These are phyloP conservation scores for Jackrogersella multiformis DNA, from an alignment of 495 filamentous ascomycete species.

Conservation along the genomic window DNA sequence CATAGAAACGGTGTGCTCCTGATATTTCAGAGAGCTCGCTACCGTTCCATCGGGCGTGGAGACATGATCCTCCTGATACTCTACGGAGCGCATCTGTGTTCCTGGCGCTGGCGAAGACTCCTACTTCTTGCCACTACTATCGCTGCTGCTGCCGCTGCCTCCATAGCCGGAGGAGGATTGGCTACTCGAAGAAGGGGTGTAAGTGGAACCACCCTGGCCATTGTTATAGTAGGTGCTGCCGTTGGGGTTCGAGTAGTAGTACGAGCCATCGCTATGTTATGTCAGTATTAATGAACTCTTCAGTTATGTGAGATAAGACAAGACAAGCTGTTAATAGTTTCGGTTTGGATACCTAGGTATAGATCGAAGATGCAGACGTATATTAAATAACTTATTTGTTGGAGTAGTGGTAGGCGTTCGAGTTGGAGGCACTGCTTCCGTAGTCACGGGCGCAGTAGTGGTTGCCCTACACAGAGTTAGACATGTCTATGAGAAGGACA, in stretches of 20 bases:
- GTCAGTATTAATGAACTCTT: background rate
- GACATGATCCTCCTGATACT: background rate
- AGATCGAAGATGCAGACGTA: background rate
- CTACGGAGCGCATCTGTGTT: background rate
- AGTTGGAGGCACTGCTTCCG: constrained; percentile 53
- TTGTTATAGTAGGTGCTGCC: constrained; percentile 59
- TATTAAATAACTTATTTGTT: constrained; percentile 52
- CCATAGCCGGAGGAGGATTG: constrained; percentile 37
- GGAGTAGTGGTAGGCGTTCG: constrained; percentile 67
- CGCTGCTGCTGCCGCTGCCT: constrained; percentile 18
- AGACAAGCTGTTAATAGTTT: background rate
- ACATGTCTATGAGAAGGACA: no score
- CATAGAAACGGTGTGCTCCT: background rate
- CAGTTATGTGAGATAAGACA: background rate
- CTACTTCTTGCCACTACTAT: constrained; percentile 23
- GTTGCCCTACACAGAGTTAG: constrained; percentile 55
- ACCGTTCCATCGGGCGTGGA: background rate
- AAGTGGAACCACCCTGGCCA: constrained; percentile 53
- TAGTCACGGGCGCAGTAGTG: constrained; percentile 66
- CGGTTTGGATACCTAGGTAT: no score
- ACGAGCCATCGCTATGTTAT: constrained; percentile 58
- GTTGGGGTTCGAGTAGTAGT: constrained; percentile 68
- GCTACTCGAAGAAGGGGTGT: constrained; percentile 52
- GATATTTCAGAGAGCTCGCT: background rate
- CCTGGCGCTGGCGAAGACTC: background rate